Evolutionary conservation across 2,329 filamentous ascomycete genomes (phyloP).

Genomic region (Fusarium sp.): DNA sequence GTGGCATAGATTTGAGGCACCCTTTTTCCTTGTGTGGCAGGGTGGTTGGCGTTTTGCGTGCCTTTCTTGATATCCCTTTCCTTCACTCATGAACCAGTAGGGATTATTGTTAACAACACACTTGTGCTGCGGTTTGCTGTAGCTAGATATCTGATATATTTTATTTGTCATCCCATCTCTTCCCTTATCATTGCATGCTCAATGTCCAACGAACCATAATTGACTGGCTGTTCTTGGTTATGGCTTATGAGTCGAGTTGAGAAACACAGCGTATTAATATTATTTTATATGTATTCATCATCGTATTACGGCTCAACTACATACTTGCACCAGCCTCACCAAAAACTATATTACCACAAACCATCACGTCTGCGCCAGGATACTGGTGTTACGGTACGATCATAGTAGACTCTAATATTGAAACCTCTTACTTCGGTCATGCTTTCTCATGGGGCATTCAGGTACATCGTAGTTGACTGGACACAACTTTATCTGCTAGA

Average conservation of each 20-base stretch:
- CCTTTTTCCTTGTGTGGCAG: constrained; percentile 46
- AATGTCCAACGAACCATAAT: neutral
- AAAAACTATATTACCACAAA: neutral
- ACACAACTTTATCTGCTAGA: neutral
- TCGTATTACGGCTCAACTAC: neutral
- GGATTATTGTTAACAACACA: constrained; percentile 38
- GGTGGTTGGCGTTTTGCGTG: constrained; percentile 50
- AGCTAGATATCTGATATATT: constrained; percentile 40
- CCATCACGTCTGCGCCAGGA: neutral
- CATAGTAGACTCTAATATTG: neutral
- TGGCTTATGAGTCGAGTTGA: neutral
- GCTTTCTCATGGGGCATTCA: neutral
- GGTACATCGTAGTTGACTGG: neutral
- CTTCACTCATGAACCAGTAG: constrained; percentile 35
- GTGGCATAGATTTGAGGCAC: constrained; percentile 52
- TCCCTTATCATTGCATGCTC: neutral
- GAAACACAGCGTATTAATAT: neutral
- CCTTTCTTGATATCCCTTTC: constrained; percentile 49
- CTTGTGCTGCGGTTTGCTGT: constrained; percentile 38
- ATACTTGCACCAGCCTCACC: neutral
- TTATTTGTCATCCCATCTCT: constrained; percentile 8
- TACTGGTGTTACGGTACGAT: neutral
- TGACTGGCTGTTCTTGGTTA: neutral
- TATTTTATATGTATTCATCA: neutral
- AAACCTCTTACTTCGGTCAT: neutral